Conservation (phyloP, 1,139 yeast genomes). For the Nakaseomyces kungkrabaensis region DNA sequence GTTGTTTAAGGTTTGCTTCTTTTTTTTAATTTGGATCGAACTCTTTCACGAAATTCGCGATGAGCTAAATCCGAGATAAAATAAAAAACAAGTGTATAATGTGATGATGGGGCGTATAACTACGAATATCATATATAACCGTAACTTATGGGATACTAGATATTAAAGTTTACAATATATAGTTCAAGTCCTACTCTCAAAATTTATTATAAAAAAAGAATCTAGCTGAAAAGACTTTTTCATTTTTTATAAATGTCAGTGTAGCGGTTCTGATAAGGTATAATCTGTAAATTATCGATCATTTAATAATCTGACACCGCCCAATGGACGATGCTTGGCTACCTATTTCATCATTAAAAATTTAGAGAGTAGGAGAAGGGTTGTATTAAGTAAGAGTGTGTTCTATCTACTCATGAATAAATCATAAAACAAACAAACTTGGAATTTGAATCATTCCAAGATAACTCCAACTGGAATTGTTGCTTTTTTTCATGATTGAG, state of each 20-base stretch:
- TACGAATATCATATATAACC: too few species aligned
- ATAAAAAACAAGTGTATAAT: too few species aligned
- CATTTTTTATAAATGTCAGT: slow-evolving; percentile 13
- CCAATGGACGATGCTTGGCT: slow-evolving; percentile 3
- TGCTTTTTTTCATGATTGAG: neutral
- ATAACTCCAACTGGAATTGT: neutral
- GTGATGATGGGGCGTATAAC: too few species aligned
- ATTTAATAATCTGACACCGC: slow-evolving; percentile 4
- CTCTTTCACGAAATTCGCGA: neutral
- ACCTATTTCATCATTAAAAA: slow-evolving; percentile 6
- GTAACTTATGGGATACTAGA: too few species aligned
- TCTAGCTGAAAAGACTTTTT: neutral
- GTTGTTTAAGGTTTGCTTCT: neutral
- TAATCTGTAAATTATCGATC: slow-evolving; percentile 7
- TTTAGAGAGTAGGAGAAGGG: neutral
- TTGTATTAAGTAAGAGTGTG: too few species aligned
- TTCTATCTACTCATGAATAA: too few species aligned
- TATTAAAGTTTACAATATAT: too few species aligned
- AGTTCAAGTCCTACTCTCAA: neutral
- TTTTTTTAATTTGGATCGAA: neutral
- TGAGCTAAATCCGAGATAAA: neutral
- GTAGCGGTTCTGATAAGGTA: slow-evolving; percentile 26
- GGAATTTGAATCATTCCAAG: neutral
- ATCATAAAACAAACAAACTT: too few species aligned
- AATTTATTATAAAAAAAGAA: neutral